Evolutionary conservation across 768 basidiomycete species (phyloP).

Genomic region (Boletus tomentosulus): DNA sequence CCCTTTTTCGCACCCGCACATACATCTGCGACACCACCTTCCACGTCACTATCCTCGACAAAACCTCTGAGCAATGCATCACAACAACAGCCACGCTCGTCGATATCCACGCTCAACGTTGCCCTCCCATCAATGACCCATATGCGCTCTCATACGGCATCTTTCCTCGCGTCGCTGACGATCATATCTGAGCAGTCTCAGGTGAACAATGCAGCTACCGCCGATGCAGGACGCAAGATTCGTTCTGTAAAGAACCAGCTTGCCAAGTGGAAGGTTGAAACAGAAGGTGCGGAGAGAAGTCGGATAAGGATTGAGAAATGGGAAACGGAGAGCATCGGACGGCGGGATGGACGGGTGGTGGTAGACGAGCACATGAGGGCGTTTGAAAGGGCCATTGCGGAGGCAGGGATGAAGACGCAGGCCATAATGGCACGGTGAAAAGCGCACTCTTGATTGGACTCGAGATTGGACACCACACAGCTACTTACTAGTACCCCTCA

Average conservation of each 20-base stretch:
- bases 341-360: constrained; percentile 58
- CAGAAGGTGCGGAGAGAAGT: constrained; percentile 83
- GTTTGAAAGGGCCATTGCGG: constrained; percentile 66
- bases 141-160: constrained; percentile 68
- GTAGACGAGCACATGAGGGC: constrained; percentile 77
- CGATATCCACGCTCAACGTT: constrained; percentile 25
- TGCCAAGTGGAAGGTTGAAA: constrained; percentile 74
- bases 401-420: constrained; percentile 72
- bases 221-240: constrained; percentile 83
- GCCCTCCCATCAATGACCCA: constrained; percentile 63
- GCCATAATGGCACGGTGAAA: constrained; percentile 73
- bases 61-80: constrained; percentile 20
- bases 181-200: constrained; percentile 85
- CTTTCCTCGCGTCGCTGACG: constrained; percentile 69
- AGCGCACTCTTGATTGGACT: not conserved
- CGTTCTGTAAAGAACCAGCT: constrained; percentile 82
- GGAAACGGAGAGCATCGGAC: constrained; percentile 54
- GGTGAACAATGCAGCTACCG: constrained; percentile 79
- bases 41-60: constrained; percentile 40
- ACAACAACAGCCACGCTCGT: constrained; percentile 24
- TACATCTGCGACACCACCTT: constrained; percentile 45
- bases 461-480: constrained; percentile 5
- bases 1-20: constrained; percentile 52
- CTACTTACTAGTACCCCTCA: constrained; percentile 13
- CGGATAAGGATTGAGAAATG: constrained; percentile 71